Evolutionary conservation across 169 alveolate species (phyloP), one percentile per base, ranked within the genome.

Genomic region (Eimeria zaria): DNA sequence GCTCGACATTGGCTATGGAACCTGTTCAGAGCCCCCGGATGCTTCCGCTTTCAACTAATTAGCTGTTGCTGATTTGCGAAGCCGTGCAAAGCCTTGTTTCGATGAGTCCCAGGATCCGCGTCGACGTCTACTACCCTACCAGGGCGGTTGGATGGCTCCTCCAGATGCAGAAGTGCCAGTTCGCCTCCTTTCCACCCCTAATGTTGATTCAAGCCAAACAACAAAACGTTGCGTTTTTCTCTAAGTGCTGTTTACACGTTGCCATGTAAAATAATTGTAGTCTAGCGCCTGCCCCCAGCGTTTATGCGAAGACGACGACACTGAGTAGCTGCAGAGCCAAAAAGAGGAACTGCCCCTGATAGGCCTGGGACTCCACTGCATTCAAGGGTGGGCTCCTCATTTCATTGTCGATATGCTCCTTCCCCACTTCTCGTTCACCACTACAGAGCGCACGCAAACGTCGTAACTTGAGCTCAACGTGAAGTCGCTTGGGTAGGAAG

Each of bases 11-110:
- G 60, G 64, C 41, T 2, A 78, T 46, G 64, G 30, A 27, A 46
- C 67, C 20, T 16, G 44, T 22, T 46, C 88, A 12, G 62, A 78
- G 88, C 88, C 27, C 64, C 24, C 30, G 39, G 2, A 27, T 44
- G 24, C 69, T 46, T 48, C 64, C 44, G 88, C 67, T 44, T 39
- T n/a, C n/a, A 51, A 30, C 30, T 44, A 44, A 14, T n/a, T 24
- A 78, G 67, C 88, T 46, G n/a, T 46, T 36, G 88, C 67, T 78
- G 36, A 51, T 48, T 5, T 78, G 88, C 67, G 67, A 78, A 78
- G 88, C 48, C 88, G 44, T 46, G 67, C 60, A n/a, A 44, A 14
- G 88, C 88, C 88, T 46, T 78, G 67, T 78, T 78, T 78, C 88
- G 67, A 78, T 41, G 88, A 46, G 44, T 8, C 12, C 64, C 12